Evolutionary conservation across 2,329 filamentous ascomycete genomes (phyloP).

Genomic region (Rosellinia necatrix): DNA sequence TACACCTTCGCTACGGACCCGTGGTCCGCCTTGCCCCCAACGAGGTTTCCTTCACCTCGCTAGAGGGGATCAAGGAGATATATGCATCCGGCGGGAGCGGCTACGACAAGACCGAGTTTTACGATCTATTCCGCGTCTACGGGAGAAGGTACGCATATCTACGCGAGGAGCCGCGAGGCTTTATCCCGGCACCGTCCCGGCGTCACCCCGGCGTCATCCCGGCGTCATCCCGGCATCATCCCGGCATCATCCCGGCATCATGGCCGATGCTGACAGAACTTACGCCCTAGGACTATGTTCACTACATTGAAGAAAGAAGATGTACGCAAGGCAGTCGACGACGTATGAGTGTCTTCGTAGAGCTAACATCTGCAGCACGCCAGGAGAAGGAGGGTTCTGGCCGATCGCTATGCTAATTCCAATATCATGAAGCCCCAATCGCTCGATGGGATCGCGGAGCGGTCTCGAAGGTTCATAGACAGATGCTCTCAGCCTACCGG

Average conservation of each 20-base stretch:
- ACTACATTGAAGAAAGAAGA: conserved; percentile 55
- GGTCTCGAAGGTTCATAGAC: conserved; percentile 59
- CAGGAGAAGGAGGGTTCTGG: conserved; percentile 65
- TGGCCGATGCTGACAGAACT: conserved; percentile 6
- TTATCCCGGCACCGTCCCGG: no score
- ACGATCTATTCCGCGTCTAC: conserved; percentile 63
- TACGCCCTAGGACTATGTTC: conserved; percentile 60
- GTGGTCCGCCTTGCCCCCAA: conserved; percentile 62
- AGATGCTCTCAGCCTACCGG: conserved; percentile 53
- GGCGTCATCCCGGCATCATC: no score
- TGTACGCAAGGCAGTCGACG: conserved; percentile 12
- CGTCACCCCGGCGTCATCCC: no score
- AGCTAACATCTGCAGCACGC: conserved; percentile 55
- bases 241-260: no score
- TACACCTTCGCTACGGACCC: conserved; percentile 61
- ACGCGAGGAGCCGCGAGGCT: not conserved
- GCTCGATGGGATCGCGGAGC: conserved; percentile 60
- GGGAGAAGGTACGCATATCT: conserved; percentile 52
- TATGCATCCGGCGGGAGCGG: conserved; percentile 66
- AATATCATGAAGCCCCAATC: conserved; percentile 64
- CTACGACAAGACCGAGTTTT: conserved; percentile 69
- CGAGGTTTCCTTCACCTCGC: conserved; percentile 63
- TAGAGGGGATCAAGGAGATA: conserved; percentile 63
- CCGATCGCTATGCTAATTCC: conserved; percentile 70
- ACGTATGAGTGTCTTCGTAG: not conserved